Evolutionary conservation across 2,329 filamentous ascomycete species (phyloP), one percentile per base, ranked within the genome.

Genomic region (Eurotiales sp.): DNA sequence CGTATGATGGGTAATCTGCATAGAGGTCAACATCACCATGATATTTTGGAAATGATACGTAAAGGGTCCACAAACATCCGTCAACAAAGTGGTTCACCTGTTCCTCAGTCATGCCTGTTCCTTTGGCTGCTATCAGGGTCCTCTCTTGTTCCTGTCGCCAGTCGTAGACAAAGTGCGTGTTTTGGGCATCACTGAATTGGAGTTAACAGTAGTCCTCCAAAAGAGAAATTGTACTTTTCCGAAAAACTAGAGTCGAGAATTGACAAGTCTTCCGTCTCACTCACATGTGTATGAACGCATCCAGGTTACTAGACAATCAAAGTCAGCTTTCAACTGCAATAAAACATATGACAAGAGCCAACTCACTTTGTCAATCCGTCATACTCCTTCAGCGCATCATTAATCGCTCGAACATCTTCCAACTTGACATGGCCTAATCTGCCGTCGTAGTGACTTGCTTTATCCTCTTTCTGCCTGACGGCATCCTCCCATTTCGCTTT

Each of bases 71-170:
- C 77, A 57, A 64, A 80, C 77, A 83, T 56, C 83, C 82, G 64
- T 86, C 79, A 14, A 88, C 87, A 67, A 96, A 96, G 42, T 78
- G 75, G 51, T 82, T 76, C 39, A 96, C 88, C 66, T 92, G 81
- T 51, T 89, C 85, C 59, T 88, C 85, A 1, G 82, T 86, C 91
- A 96, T 96, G 25, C 89, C 90, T 0, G 77, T 79, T 1, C 87
- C 89, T 57, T 80, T 86, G 19, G 77, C 71, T 7, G 74, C 74
- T 21, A 87, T 80, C 60, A 96, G 75, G 53, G 80, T 80, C 43
- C 80, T 79, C 70, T 96, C 90, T 70, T 95, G 89, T 71, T 96
- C 77, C 59, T 84, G 73, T 12, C 90, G 82, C 91, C 91, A 96
- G 55, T 79, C 80, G 61, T 96, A 96, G 47, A 95, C 91, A 63